Evolutionary conservation across 257 asterid genomes (phyloP), one percentile per base, ranked within the genome.

Genomic region (Fraxinus quadrangulata): DNA sequence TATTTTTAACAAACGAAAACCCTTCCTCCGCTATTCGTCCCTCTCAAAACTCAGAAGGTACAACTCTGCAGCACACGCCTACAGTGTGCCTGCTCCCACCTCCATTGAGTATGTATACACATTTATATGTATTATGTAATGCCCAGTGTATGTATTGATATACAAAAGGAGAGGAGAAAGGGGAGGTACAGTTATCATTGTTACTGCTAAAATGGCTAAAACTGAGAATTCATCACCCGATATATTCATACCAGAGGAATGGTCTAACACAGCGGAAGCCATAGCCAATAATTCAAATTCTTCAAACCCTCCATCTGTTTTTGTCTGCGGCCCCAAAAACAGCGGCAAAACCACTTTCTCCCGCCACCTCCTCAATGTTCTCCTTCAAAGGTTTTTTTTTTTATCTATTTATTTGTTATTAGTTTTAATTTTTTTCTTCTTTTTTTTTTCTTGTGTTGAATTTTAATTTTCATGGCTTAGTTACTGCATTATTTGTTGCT

Each of bases 331-430:
- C 70, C 95, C 97, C 67, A 94, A 92, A 80, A 94, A 92, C 73
- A 84, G 94, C 80, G 97, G 98, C 85, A 94, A 92, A 84, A 87
- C 96, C 26, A 91, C 91, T 9, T 94, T 92, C 86, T 90, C 96
- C 49, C 96, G 99, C 80, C 88, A 90, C 86, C 94, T 94, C 75
- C 81, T 92, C 81, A 92, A 92, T 73, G 90, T 88, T 81, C 92
- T 94, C 72, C 96, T 92, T 70, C 90, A 68, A 63, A 91, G 96
- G 97, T 94, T 59, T 67, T 0, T 31, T 59, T 67, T 0, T 49
- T 42, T 3, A 1, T 74, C 30, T 21, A 13, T 71, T 39, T 39
- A 10, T 9, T 65, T 37, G 72, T 42, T 69, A 9, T 26, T 45
- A 7, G 72, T 28, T 77, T 1, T 51, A 0, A 34, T 51, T 36